Evolutionary conservation across 148 eudicot genomes (phyloP).

Genomic region (Amaranthus cruentus): DNA sequence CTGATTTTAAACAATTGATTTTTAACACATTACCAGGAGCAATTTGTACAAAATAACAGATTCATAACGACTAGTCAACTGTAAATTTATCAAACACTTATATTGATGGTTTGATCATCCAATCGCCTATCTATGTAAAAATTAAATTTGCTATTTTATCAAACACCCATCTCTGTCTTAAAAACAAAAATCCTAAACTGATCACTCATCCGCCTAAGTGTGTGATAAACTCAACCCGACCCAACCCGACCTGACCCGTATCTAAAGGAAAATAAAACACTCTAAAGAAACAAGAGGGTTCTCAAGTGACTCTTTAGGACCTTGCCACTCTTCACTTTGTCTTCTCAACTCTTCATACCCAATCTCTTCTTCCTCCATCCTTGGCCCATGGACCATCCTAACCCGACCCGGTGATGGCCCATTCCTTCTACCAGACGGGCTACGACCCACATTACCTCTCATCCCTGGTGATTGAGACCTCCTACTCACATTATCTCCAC

Average conservation of each 20-base stretch:
- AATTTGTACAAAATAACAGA: too few relatives aligned
- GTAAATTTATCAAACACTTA: too few relatives aligned
- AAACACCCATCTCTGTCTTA: too few relatives aligned
- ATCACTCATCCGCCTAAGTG: too few relatives aligned
- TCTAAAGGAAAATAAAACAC: constrained; percentile 67
- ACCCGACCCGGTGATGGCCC: constrained; percentile 70
- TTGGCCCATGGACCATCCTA: constrained; percentile 28
- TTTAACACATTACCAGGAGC: too few relatives aligned
- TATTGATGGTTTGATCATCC: too few relatives aligned
- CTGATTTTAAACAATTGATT: too few relatives aligned
- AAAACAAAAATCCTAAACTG: too few relatives aligned
- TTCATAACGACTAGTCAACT: too few relatives aligned
- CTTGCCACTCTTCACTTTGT: constrained; percentile 27
- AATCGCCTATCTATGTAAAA: too few relatives aligned
- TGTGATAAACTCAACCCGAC: too few relatives aligned
- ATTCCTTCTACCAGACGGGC: constrained; percentile 42
- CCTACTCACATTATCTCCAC: constrained; percentile 32
- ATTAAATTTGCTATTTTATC: too few relatives aligned
- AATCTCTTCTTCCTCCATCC: not conserved
- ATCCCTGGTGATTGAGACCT: constrained; percentile 54
- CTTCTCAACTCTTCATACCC: constrained; percentile 1
- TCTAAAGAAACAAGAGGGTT: constrained; percentile 80
- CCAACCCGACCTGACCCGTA: not conserved
- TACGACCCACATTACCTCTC: constrained; percentile 38
- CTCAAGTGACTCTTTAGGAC: constrained; percentile 56